A percentile compares a stretch with the other conserved stretches of the same genome.
These are phyloP conservation scores for Helicostylum pulchrum DNA, from an alignment of 192 early-diverging fungal species.

Conservation along the genomic window DNA sequence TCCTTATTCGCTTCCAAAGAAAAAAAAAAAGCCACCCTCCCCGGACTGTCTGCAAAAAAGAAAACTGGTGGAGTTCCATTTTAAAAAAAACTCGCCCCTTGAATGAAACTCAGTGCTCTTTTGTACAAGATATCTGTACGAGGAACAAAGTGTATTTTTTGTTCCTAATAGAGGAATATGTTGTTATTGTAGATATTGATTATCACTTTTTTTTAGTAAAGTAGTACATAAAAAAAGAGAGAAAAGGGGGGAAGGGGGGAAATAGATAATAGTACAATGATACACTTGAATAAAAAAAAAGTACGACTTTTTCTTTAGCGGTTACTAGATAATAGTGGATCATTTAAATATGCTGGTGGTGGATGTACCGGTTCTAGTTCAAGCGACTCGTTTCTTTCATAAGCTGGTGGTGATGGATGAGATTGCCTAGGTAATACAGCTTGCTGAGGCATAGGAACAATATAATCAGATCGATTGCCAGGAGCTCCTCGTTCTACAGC, in stretches of 20 bases:
- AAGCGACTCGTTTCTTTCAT: background rate
- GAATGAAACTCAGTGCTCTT: no score
- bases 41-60: no score
- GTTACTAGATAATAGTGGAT: background rate
- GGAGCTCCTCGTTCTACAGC: background rate
- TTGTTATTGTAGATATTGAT: background rate
- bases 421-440: no score
- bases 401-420: background rate
- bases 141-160: background rate
- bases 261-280: background rate
- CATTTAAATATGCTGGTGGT: slow-evolving; percentile 8
- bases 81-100: no score
- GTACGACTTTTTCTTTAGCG: background rate
- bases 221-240: background rate
- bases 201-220: slow-evolving; percentile 2
- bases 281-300: slow-evolving; percentile 13
- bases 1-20: no score
- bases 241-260: background rate
- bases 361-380: slow-evolving; percentile 3
- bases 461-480: no score
- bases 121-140: no score
- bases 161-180: background rate
- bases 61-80: no score
- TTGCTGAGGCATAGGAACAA: background rate
- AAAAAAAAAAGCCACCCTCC: no score